A percentile compares a stretch with the other conserved stretches of the same genome.
Conservation (phyloP, 2,329 filamentous ascomycete species). For the Scortechinia acanthostroma region DNA sequence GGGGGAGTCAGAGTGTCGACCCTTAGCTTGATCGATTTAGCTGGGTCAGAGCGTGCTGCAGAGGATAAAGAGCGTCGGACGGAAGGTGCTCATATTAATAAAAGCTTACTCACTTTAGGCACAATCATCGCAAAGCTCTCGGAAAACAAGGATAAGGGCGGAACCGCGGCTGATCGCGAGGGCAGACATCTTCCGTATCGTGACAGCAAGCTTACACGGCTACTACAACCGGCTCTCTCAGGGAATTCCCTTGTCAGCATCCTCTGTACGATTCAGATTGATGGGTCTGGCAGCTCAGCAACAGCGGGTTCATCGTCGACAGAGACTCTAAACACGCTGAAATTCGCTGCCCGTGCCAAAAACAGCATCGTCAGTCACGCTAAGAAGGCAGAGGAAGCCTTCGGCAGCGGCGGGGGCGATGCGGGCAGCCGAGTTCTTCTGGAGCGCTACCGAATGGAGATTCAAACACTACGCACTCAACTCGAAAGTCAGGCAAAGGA, state of each 20-base stretch:
- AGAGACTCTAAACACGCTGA: conserved; percentile 91
- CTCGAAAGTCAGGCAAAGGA: conserved; percentile 75
- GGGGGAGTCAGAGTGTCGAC: conserved; percentile 94
- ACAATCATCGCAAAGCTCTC: conserved; percentile 93
- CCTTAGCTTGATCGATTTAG: conserved; percentile 88
- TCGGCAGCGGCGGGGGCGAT: conserved; percentile 74
- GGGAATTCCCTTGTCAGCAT: conserved; percentile 95
- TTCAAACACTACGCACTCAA: conserved; percentile 71
- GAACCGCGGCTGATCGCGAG: conserved; percentile 69
- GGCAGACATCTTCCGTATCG: conserved; percentile 85
- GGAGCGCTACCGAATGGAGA: conserved; percentile 90
- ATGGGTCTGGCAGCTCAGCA: conserved; percentile 61
- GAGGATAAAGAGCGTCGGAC: conserved; percentile 89
- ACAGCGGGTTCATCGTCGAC: conserved; percentile 68
- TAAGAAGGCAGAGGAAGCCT: conserved; percentile 85
- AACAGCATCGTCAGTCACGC: conserved; percentile 97
- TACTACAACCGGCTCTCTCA: conserved; percentile 85
- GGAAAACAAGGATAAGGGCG: conserved; percentile 73
- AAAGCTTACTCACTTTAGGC: conserved; percentile 86
- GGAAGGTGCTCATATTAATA: conserved; percentile 97
- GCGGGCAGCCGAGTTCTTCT: conserved; percentile 73
- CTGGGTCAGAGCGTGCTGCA: conserved; percentile 90
- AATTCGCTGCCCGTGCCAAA: conserved; percentile 92
- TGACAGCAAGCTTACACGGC: conserved; percentile 90
- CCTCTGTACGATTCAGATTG: conserved; percentile 87